Evolutionary conservation across 768 basidiomycete genomes (phyloP).

Genomic region (Mycena kentingensis): DNA sequence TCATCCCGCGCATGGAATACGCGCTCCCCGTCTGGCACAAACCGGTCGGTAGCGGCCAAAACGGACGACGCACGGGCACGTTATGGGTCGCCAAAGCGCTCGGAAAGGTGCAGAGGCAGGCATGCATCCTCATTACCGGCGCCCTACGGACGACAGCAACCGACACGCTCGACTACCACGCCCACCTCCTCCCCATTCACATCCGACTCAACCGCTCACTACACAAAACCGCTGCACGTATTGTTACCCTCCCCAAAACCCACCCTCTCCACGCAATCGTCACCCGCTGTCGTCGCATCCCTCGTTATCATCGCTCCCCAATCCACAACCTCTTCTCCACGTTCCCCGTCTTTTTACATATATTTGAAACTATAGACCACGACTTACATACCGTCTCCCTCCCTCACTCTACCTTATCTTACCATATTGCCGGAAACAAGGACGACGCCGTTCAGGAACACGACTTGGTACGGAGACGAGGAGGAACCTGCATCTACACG

Average conservation of each 20-base stretch:
- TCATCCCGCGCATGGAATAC: constrained; percentile 20
- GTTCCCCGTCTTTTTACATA: neutral
- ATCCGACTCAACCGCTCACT: constrained; percentile 6
- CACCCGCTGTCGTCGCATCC: constrained; percentile 1
- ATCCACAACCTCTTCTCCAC: neutral
- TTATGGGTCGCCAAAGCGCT: constrained; percentile 9
- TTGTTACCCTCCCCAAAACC: neutral
- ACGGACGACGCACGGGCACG: neutral
- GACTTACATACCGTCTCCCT: neutral
- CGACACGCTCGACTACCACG: constrained; percentile 19
- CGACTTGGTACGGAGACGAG: neutral
- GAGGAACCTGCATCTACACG: neutral
- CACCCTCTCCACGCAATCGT: neutral
- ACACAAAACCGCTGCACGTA: neutral
- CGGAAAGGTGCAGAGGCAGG: neutral
- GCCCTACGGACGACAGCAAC: constrained; percentile 13
- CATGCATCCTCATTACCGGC: constrained; percentile 13
- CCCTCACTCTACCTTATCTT: neutral
- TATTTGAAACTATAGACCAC: neutral
- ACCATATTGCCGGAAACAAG: neutral
- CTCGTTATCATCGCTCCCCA: neutral
- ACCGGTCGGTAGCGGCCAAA: constrained; percentile 1
- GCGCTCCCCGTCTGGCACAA: constrained; percentile 15
- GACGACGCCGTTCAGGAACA: neutral
- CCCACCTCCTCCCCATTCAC: constrained; percentile 17